Percentiles rank a stretch among this genome's conserved stretches.
Conservation (phyloP, 805 yeast species). For the Metschnikowia picachoensis region DNA sequence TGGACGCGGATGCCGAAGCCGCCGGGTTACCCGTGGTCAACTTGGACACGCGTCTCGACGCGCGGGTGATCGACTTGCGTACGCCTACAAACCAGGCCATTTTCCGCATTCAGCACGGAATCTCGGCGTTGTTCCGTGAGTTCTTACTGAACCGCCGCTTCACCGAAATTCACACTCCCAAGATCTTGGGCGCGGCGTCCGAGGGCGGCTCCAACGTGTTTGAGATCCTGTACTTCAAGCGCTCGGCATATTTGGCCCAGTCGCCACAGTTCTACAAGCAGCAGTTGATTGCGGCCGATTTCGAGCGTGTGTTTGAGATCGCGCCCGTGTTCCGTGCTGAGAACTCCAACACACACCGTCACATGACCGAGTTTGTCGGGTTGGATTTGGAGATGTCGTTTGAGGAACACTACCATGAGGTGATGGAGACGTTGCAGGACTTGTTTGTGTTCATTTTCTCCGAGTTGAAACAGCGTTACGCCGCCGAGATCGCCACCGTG, state of each 20-base stretch:
- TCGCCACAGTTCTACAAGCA: slow-evolving; percentile 98
- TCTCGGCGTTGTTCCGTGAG: slow-evolving; percentile 84
- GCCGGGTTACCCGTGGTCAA: slow-evolving; percentile 90
- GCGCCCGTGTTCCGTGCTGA: slow-evolving; percentile 99
- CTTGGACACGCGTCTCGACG: slow-evolving; percentile 91
- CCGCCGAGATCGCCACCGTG: slow-evolving; percentile 80
- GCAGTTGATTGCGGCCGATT: slow-evolving; percentile 96
- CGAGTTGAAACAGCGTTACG: slow-evolving; percentile 75
- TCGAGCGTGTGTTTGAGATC: slow-evolving; percentile 91
- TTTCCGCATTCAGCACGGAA: slow-evolving; percentile 89
- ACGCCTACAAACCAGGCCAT: slow-evolving; percentile 97
- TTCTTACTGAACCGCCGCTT: slow-evolving; percentile 65
- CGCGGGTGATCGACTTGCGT: slow-evolving; percentile 94
- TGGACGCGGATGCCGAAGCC: slow-evolving; percentile 91
- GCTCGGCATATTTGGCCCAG: slow-evolving; percentile 92
- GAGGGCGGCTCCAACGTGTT: slow-evolving; percentile 99
- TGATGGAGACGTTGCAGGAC: slow-evolving; percentile 55
- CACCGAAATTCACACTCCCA: slow-evolving; percentile 94
- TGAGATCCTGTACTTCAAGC: slow-evolving; percentile 88
- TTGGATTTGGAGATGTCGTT: slow-evolving; percentile 97
- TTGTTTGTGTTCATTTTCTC: slow-evolving; percentile 85
- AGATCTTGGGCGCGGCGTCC: slow-evolving; percentile 89
- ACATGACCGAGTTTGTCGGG: slow-evolving; percentile 97
- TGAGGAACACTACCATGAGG: slow-evolving; percentile 98
- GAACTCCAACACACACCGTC: slow-evolving; percentile 98